phyloP scores from a whole-genome alignment of 2,329 filamentous ascomycete genomes.

The Trichoderma semiorbis region DNA sequence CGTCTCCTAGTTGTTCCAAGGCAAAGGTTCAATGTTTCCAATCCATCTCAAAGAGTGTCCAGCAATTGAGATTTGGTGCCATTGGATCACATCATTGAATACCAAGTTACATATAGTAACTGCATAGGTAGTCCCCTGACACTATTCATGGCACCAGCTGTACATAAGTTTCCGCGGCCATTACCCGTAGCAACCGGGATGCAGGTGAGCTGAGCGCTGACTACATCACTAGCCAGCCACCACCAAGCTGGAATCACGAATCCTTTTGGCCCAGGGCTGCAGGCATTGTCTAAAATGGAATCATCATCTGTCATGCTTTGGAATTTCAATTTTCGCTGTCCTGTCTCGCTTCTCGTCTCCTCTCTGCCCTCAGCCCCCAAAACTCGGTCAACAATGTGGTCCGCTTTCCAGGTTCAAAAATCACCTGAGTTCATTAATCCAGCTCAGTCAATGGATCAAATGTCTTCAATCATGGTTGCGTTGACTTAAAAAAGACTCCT shows the following conservation, averaged over 20 bases:
- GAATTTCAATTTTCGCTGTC: not conserved
- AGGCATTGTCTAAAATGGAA: not conserved
- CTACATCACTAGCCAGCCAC: not conserved
- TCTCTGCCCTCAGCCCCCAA: not conserved
- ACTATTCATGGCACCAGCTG: not conserved
- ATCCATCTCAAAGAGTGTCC: not conserved
- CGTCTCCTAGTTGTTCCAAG: not conserved
- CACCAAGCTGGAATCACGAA: not conserved
- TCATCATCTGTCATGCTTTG: not conserved
- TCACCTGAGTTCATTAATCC: not conserved
- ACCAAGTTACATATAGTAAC: not conserved
- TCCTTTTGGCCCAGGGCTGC: not conserved
- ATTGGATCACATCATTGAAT: not conserved
- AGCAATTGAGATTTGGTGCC: not conserved
- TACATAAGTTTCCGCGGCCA: not conserved
- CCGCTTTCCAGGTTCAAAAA: not conserved
- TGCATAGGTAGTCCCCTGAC: not conserved
- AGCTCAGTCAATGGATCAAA: not conserved
- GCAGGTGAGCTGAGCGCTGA: not conserved
- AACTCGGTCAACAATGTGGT: not conserved
- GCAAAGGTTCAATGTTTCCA: not conserved
- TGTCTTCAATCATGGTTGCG: not conserved
- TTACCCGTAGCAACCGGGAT: not conserved
- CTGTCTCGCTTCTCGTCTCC: not conserved
- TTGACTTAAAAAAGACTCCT: not conserved